Percentiles rank a stretch among this genome's conserved stretches.
These are phyloP conservation scores for Hyaloperonospora arabidopsidis DNA, from an alignment of 352 stramenopile genomes.

Conservation along the genomic window DNA sequence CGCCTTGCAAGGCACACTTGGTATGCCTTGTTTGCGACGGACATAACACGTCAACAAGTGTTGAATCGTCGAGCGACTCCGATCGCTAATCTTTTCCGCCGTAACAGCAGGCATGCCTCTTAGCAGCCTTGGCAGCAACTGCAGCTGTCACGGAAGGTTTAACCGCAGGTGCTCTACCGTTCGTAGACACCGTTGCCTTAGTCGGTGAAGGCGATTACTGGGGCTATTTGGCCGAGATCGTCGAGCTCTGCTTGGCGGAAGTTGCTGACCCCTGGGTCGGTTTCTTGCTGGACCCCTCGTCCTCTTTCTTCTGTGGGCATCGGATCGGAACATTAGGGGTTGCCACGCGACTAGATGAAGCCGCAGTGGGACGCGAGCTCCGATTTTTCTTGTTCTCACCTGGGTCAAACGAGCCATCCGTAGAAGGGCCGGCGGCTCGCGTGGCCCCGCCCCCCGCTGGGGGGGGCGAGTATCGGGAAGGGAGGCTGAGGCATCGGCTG, in stretches of 20 bases:
- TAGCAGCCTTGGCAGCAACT: not conserved
- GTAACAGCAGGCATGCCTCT: not conserved
- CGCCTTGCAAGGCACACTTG: not conserved
- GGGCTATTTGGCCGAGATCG: too few species aligned
- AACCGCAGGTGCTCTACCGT: not conserved
- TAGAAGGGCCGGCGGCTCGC: too few species aligned
- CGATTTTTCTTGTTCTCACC: not conserved
- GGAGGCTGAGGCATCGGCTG: not conserved
- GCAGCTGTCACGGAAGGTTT: too few species aligned
- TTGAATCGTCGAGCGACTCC: not conserved
- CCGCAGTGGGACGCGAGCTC: not conserved
- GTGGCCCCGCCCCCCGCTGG: too few species aligned
- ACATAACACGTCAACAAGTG: not conserved
- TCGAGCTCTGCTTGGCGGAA: too few species aligned
- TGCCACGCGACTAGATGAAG: not conserved
- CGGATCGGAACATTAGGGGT: too few species aligned
- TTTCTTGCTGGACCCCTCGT: too few species aligned
- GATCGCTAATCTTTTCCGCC: not conserved
- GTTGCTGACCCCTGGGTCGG: not conserved
- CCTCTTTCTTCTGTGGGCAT: too few species aligned
- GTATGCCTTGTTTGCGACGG: not conserved
- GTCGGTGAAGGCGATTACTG: not conserved
- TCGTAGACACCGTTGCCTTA: not conserved
- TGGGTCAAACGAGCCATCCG: too few species aligned
- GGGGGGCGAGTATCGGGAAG: not conserved